Evolutionary conservation across 371 early-diverging fungal species (phyloP).

Genomic region (Mycotypha africana): DNA sequence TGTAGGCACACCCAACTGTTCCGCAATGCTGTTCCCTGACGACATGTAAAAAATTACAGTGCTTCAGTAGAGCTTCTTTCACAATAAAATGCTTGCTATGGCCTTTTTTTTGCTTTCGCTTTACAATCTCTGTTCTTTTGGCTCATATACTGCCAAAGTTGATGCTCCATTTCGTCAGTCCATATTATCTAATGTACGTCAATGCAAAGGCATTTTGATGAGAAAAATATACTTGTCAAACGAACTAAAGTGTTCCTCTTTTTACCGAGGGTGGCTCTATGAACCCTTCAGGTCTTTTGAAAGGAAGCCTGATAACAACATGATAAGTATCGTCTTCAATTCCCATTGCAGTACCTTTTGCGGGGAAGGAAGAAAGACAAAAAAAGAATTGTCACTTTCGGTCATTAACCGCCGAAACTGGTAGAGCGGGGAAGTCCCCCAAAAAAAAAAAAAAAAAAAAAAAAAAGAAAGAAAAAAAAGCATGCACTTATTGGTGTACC

Average conservation of each 20-base stretch:
- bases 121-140: constrained; percentile 60
- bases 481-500: too few relatives aligned
- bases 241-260: not conserved
- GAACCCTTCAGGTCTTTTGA: constrained; percentile 49
- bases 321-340: constrained; percentile 32
- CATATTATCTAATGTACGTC: constrained; percentile 50
- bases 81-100: too few relatives aligned
- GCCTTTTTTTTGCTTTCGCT: not conserved
- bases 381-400: not conserved
- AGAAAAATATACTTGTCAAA: not conserved
- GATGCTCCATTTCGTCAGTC: constrained; percentile 63
- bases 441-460: too few relatives aligned
- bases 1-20: constrained; percentile 50
- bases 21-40: constrained; percentile 54
- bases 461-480: too few relatives aligned
- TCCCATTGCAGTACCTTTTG: constrained; percentile 5
- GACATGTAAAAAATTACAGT: not conserved
- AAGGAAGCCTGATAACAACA: constrained; percentile 55
- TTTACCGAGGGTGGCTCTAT: constrained; percentile 52
- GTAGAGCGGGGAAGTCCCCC: too few relatives aligned
- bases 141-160: constrained; percentile 55
- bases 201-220: too few relatives aligned
- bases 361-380: not conserved
- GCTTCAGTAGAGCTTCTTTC: too few relatives aligned
- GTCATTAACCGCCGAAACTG: too few relatives aligned